phyloP scores from a whole-genome alignment of 768 basidiomycete species.

The Podaxis sp. region DNA sequence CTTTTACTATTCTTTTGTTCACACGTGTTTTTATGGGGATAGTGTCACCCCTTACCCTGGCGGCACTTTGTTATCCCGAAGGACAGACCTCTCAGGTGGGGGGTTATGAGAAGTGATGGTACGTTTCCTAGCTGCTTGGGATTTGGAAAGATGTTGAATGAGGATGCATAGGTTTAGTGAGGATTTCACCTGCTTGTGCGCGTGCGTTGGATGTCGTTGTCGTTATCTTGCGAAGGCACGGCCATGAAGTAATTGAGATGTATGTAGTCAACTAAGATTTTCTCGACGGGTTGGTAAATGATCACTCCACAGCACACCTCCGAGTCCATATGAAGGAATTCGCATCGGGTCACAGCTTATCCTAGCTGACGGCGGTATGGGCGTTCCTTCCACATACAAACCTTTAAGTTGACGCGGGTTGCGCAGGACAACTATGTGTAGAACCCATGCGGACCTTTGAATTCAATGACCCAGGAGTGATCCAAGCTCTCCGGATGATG shows the following conservation, averaged over 20 bases:
- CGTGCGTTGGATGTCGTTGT: slow-evolving; percentile 49
- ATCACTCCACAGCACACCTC: slow-evolving; percentile 28
- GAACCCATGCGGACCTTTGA: slow-evolving; percentile 35
- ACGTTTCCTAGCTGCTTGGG: slow-evolving; percentile 6
- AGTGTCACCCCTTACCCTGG: slow-evolving; percentile 43
- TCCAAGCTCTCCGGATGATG: slow-evolving; percentile 32
- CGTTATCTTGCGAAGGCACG: slow-evolving; percentile 35
- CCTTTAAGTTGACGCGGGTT: background rate
- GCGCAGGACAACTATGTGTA: slow-evolving; percentile 20
- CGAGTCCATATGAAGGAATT: slow-evolving; percentile 46
- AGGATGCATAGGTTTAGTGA: slow-evolving; percentile 39
- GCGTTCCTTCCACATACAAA: background rate
- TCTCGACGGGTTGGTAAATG: background rate
- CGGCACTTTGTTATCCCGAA: slow-evolving; percentile 23
- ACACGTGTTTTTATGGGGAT: background rate
- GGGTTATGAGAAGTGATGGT: slow-evolving; percentile 65
- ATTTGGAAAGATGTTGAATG: background rate
- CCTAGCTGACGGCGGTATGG: slow-evolving; percentile 44
- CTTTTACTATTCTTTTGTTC: slow-evolving; percentile 14
- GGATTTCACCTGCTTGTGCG: slow-evolving; percentile 54
- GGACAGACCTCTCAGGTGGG: slow-evolving; percentile 43
- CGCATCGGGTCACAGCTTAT: slow-evolving; percentile 48
- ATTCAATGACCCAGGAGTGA: slow-evolving; percentile 45
- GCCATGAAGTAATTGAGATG: slow-evolving; percentile 48
- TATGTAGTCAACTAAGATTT: slow-evolving; percentile 18